These are phyloP conservation scores for Martensiomyces pterosporus DNA, from an alignment of 192 early-diverging fungal genomes.

Conservation along the genomic window DNA sequence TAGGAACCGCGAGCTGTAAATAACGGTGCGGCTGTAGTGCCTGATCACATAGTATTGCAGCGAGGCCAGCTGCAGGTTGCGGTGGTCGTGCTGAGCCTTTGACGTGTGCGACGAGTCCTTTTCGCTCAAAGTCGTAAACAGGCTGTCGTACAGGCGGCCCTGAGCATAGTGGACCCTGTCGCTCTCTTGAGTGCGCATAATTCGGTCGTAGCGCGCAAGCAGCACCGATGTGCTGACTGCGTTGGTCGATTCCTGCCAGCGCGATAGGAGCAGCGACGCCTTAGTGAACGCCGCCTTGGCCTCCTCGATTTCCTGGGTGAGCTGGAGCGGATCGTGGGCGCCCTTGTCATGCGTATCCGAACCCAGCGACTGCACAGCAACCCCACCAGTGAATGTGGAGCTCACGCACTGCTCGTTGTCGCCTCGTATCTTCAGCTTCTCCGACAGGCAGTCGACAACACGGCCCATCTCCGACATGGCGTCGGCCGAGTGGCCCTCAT, in stretches of 20 bases:
- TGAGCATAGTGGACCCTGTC: slow-evolving; percentile 43
- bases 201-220: slow-evolving; percentile 26
- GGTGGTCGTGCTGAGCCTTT: slow-evolving; percentile 22
- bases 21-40: slow-evolving; percentile 52
- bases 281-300: slow-evolving; percentile 29
- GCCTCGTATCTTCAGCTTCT: slow-evolving; percentile 18
- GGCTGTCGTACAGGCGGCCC: slow-evolving; percentile 33
- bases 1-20: slow-evolving; percentile 69
- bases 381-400: neutral
- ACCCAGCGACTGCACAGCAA: neutral
- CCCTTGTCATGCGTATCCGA: slow-evolving; percentile 1
- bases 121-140: slow-evolving; percentile 22
- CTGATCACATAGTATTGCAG: slow-evolving; percentile 47
- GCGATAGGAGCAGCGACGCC: slow-evolving; percentile 26
- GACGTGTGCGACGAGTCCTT: slow-evolving; percentile 6
- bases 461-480: slow-evolving; percentile 35
- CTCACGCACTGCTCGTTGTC: neutral
- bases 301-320: slow-evolving; percentile 7
- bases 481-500: slow-evolving; percentile 33
- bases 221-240: slow-evolving; percentile 13
- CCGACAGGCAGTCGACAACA: slow-evolving; percentile 18
- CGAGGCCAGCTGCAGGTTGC: slow-evolving; percentile 18
- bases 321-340: neutral
- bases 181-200: slow-evolving; percentile 37
- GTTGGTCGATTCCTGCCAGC: slow-evolving; percentile 39